Conservation (phyloP, 805 yeast species). For the Candida bentonensis region DNA sequence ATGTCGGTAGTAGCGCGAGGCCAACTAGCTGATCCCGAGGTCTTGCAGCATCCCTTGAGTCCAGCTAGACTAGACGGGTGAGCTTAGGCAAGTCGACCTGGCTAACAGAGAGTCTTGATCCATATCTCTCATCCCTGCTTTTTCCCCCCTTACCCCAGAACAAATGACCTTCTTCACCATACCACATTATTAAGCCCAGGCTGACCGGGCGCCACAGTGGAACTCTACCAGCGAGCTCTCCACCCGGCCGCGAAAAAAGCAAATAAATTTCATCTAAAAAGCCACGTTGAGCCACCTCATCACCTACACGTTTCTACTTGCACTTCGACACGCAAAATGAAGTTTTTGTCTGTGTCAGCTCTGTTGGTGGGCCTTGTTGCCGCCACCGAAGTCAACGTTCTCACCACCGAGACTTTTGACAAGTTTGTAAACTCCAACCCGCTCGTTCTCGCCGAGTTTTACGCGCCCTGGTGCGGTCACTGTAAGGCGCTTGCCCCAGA, state of each 20-base stretch:
- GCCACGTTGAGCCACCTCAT: neutral
- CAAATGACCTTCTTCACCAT: no score
- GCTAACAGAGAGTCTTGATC: no score
- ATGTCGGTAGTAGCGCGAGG: no score
- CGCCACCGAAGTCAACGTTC: constrained; percentile 76
- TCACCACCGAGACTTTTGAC: constrained; percentile 52
- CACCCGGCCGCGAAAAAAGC: neutral
- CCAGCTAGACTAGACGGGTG: no score
- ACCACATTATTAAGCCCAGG: no score
- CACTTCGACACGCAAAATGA: constrained; percentile 20
- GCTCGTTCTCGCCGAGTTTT: constrained; percentile 73
- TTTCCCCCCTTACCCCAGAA: no score
- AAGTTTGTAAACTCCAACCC: constrained; percentile 57
- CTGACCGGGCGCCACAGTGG: no score
- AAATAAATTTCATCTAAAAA: neutral
- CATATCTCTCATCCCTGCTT: no score
- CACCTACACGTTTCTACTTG: neutral
- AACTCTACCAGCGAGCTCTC: constrained; percentile 1
- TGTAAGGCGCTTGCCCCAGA: constrained; percentile 36
- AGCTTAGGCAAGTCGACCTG: no score
- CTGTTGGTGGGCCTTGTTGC: constrained; percentile 50
- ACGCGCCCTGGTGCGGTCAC: constrained; percentile 98
- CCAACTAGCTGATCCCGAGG: no score
- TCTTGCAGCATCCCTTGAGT: no score
- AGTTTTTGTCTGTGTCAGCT: constrained; percentile 27